Evolutionary conservation across 192 early-diverging fungal genomes (phyloP).

Genomic region (Umbelopsis vinacea): DNA sequence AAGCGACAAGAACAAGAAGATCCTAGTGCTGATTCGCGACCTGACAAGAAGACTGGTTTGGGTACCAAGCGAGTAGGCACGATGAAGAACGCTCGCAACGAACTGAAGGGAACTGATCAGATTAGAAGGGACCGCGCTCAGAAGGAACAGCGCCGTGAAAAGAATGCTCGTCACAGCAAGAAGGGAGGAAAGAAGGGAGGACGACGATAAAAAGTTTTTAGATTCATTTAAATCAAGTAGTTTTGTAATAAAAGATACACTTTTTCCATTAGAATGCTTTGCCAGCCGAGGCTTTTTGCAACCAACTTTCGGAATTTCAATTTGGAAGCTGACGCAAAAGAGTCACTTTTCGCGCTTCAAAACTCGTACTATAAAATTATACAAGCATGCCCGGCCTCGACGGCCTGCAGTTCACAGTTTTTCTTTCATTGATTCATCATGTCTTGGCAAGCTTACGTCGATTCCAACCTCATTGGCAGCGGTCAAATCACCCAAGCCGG

Average conservation of each 20-base stretch:
- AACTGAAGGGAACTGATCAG: conserved; percentile 80
- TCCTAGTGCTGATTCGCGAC: conserved; percentile 31
- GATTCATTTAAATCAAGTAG: not conserved
- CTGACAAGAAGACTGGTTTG: conserved; percentile 37
- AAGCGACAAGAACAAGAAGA: conserved; percentile 53
- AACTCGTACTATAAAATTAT: too few species aligned
- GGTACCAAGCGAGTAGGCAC: conserved; percentile 47
- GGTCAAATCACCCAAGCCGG: conserved; percentile 73
- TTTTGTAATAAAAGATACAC: not conserved
- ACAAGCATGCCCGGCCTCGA: not conserved
- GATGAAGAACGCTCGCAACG: conserved; percentile 54
- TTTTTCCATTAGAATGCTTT: too few species aligned
- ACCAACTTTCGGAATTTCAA: too few species aligned
- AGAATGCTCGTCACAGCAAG: conserved; percentile 64
- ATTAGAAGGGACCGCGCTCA: conserved; percentile 78
- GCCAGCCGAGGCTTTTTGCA: not conserved
- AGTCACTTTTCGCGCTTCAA: too few species aligned
- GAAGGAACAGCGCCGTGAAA: conserved; percentile 78
- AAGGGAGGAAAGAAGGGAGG: conserved; percentile 31
- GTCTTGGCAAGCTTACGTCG: conserved; percentile 87
- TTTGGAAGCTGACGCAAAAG: too few species aligned
- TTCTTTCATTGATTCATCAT: conserved; percentile 48
- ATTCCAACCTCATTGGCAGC: conserved; percentile 75
- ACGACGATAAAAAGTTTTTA: conserved; percentile 23
- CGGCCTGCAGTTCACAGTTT: not conserved